Conservation (phyloP, 2,329 filamentous ascomycete species). For the Alternaria arbusti region DNA sequence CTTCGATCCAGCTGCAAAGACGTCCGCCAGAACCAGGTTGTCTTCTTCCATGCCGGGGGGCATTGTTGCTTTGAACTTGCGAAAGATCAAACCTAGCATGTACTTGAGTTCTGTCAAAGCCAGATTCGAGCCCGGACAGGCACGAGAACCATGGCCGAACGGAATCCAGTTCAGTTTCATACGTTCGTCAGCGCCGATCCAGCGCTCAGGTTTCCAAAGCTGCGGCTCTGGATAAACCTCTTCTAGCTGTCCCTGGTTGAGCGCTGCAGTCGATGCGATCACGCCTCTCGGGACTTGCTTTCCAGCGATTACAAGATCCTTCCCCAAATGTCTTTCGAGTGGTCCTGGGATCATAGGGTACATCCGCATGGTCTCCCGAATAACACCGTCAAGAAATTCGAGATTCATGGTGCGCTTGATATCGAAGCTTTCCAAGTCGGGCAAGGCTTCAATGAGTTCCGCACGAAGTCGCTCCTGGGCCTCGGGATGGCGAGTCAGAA, state of each 20-base stretch:
- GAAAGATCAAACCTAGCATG: slow-evolving; percentile 1
- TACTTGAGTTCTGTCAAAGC: slow-evolving; percentile 7
- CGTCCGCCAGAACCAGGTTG: not conserved
- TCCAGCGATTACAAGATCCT: slow-evolving; percentile 2
- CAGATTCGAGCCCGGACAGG: slow-evolving; percentile 5
- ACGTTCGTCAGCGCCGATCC: slow-evolving; percentile 1
- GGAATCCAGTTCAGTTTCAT: slow-evolving; percentile 8
- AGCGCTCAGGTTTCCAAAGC: not conserved
- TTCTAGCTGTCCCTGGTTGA: slow-evolving; percentile 1
- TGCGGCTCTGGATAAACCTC: not conserved
- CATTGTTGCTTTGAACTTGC: not conserved
- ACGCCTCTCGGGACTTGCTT: slow-evolving; percentile 1
- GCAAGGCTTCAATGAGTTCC: not conserved
- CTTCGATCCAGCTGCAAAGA: slow-evolving; percentile 2
- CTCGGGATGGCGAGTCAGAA: not conserved
- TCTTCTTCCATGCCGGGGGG: not conserved
- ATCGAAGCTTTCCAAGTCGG: not conserved
- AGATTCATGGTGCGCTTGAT: slow-evolving; percentile 5
- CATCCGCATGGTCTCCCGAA: slow-evolving; percentile 10
- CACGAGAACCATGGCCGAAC: slow-evolving; percentile 3
- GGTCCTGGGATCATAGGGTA: slow-evolving; percentile 9
- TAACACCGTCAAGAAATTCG: slow-evolving; percentile 4
- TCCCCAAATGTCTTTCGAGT: slow-evolving; percentile 10
- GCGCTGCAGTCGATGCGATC: slow-evolving; percentile 2
- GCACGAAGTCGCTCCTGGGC: not conserved